Conservation (phyloP, 805 yeast genomes). For the Candida manassasensis region DNA sequence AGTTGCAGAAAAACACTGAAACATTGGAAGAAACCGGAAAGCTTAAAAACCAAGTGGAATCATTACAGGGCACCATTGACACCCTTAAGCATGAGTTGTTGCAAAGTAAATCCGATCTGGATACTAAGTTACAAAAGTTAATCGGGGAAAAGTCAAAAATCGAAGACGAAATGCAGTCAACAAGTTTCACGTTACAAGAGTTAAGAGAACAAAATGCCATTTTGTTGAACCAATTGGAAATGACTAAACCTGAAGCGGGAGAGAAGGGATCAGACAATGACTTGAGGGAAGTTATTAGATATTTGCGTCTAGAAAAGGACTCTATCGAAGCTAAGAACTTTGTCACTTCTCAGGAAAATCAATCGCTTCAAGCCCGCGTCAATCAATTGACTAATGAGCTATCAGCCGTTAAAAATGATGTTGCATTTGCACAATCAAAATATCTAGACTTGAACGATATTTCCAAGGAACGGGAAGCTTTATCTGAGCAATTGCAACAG, state of each 20-base stretch:
- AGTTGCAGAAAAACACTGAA: slow-evolving; percentile 51
- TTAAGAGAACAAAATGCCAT: slow-evolving; percentile 64
- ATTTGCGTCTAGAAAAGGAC: slow-evolving; percentile 73
- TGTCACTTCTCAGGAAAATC: slow-evolving; percentile 45
- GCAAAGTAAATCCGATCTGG: slow-evolving; percentile 1
- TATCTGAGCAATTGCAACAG: slow-evolving; percentile 54
- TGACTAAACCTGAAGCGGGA: slow-evolving; percentile 12
- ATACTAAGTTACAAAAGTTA: slow-evolving; percentile 15
- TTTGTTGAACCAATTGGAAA: slow-evolving; percentile 64
- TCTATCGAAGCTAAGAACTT: slow-evolving; percentile 50
- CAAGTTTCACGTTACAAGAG: slow-evolving; percentile 47
- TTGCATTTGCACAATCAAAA: slow-evolving; percentile 38
- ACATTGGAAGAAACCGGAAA: slow-evolving; percentile 30
- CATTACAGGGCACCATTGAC: slow-evolving; percentile 11
- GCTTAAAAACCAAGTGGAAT: slow-evolving; percentile 13
- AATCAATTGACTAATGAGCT: slow-evolving; percentile 46
- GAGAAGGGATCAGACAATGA: slow-evolving; percentile 15
- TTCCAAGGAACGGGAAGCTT: slow-evolving; percentile 40
- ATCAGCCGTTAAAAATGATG: slow-evolving; percentile 35
- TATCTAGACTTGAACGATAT: slow-evolving; percentile 7
- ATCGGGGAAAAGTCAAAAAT: slow-evolving; percentile 18
- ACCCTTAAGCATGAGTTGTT: slow-evolving; percentile 10
- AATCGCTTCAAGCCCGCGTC: slow-evolving; percentile 47
- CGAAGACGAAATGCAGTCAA: slow-evolving; percentile 34
- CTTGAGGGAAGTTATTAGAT: slow-evolving; percentile 48